Evolutionary conservation across 345 rosid species (phyloP), one percentile per base, ranked within the genome.

Genomic region (Mangifera indica): DNA sequence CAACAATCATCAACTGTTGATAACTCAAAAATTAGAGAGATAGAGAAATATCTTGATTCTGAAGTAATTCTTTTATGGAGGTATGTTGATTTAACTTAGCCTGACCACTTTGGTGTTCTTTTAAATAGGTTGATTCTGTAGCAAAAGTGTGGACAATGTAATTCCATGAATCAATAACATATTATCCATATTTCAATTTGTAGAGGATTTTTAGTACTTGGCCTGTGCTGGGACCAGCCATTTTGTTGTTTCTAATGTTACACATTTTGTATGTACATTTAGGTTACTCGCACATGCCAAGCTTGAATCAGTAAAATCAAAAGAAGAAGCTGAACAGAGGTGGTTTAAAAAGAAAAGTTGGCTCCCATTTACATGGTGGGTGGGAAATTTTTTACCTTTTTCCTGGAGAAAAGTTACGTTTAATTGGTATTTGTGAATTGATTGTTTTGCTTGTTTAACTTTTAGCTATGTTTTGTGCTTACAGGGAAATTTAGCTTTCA

Each of bases 221-320:
- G 48, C 24, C 56, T 54, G 26, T 21, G 15, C 56, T 48, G 67
- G 32, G 32, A 22, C 44, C 67, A 10, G 15, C 20, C 24, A 10
- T 49, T 48, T 2, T 46, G 21, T 49, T 49, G 42, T 26, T 65
- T 34, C 48, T 66, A 54, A 69, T 56, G 49, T 59, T 59, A 32
- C 51, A 14, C 44, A 53, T 65, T 69, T 71, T 52, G 46, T 34
- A 51, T 76, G 15, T 64, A 52, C 20, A 24, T 67, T 60, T 79
- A 95, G 99, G 97, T 86, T 95, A 76, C 98, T 95, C 79, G 99
- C 98, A 63, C 99, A 95, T 89, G 99, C 96, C 54, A 95, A 92
- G 88, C 89, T 87, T 85, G 98, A 95, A 86, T 88, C 97, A 70
- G 94, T 89, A 53, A 91, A 82, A 78, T 85, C 89, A 15, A 95